phyloP scores from a whole-genome alignment of 345 rosid genomes.

The Gossypium australe region DNA sequence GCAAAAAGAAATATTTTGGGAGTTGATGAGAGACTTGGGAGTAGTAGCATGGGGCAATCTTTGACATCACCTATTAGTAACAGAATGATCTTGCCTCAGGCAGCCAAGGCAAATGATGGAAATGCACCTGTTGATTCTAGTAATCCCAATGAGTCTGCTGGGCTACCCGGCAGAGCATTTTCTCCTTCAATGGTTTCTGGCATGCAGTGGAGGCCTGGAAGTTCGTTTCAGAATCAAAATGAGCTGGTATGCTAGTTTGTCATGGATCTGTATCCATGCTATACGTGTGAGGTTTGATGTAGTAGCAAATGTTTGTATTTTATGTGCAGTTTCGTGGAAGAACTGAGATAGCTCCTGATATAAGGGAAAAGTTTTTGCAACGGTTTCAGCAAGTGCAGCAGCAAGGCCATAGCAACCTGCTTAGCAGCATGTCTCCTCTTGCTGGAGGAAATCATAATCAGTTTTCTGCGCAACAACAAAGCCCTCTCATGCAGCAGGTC shows the following conservation, averaged over 20 bases:
- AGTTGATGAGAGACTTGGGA: constrained; percentile 69
- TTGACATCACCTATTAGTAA: constrained; percentile 66
- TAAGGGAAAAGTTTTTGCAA: constrained; percentile 81
- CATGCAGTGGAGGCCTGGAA: constrained; percentile 92
- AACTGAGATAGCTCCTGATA: constrained; percentile 91
- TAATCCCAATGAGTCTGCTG: constrained; percentile 47
- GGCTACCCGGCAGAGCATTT: constrained; percentile 64
- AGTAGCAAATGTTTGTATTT: neutral
- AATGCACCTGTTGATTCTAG: constrained; percentile 50
- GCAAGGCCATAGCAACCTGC: constrained; percentile 67
- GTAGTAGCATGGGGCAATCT: constrained; percentile 59
- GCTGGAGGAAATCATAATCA: constrained; percentile 81
- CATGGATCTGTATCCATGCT: neutral
- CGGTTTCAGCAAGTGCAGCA: constrained; percentile 85
- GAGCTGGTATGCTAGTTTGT: constrained; percentile 53
- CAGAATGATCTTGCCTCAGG: constrained; percentile 70
- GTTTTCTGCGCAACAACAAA: constrained; percentile 81
- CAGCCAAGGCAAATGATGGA: constrained; percentile 70
- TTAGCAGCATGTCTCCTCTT: constrained; percentile 62
- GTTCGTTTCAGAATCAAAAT: constrained; percentile 79
- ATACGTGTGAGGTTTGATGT: neutral
- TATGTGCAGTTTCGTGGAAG: constrained; percentile 72
- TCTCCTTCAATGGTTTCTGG: constrained; percentile 70
- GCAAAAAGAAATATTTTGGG: constrained; percentile 75
- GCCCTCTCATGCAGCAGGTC: constrained; percentile 82